These are phyloP conservation scores for Puya raimondii DNA, from an alignment of 176 grass and related monocot genomes.

Conservation along the genomic window DNA sequence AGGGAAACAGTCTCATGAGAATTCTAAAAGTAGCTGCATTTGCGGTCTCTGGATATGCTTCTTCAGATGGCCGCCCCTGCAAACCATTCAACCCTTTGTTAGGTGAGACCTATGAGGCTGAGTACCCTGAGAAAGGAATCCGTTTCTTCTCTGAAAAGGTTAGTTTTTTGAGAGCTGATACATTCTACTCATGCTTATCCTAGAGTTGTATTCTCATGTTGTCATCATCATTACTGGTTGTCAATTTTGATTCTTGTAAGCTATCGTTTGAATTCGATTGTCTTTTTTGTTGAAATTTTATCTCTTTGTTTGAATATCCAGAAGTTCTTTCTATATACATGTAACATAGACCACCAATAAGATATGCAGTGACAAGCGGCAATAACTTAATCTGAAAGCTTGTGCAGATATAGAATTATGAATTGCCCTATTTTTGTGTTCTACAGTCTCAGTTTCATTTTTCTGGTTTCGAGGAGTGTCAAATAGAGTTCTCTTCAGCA, in stretches of 20 bases:
- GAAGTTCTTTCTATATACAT: no score
- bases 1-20: conserved; percentile 55
- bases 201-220: background rate
- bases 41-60: conserved; percentile 51
- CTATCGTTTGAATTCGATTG: no score
- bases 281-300: no score
- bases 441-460: no score
- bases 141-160: conserved; percentile 54
- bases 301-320: no score
- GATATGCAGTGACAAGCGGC: no score
- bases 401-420: no score
- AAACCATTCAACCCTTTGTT: conserved; percentile 52
- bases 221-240: background rate
- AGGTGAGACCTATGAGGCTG: conserved; percentile 57
- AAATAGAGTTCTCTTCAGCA: no score
- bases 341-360: no score
- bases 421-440: no score
- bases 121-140: conserved; percentile 45
- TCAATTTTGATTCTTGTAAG: background rate
- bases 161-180: background rate
- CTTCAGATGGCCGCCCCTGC: conserved; percentile 40
- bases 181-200: background rate
- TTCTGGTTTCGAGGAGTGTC: no score
- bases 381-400: no score
- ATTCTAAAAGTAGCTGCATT: conserved; percentile 52